Base-by-base conservation (phyloP, 768 basidiomycete genomes). In the Agrocybe praecox region DNA sequence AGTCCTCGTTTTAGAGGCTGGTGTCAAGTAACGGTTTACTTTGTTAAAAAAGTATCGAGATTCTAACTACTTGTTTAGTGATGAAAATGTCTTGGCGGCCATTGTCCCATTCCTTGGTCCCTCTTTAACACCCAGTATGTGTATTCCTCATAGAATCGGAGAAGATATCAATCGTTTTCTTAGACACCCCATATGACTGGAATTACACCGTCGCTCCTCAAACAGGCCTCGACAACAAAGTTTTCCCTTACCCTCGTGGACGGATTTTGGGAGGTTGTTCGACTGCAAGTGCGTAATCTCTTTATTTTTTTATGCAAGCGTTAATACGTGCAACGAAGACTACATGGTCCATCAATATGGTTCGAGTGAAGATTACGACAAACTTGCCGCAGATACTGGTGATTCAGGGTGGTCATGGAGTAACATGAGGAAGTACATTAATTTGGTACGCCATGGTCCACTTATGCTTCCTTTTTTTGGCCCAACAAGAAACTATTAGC, bases 1-100 rank as follows among this genome's bases (percentile, higher is more conserved):
- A 1, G 83, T 86, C 0, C 70, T 84, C 12, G 65, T 87, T 5
- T 66, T 86, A 8, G 85, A 87, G 63, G 79, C 83, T 0, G 85
- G 85, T 53, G 26, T 60, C 19, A 46, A 45, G 49, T 40, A 32
- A 15, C 6, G 48, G 34, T n/a, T 12, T 45, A 32, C 22, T 15
- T 19, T 23, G 7, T 51, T 23, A 21, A 49, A 18, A 36, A 22
- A 11, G n/a, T 26, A n/a, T 33, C 19, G 6, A 15, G 7, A n/a
- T 15, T 36, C 18, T n/a, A 49, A 15, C 44, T 33, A 23, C 43
- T 22, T 3, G 1, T 33, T 49, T 34, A 69, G 68, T 55, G 63
- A 69, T 49, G 58, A 65, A 48, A 56, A 56, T 23, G 66, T 65
- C 8, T 23, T 65, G 12, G 60, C 66, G 19, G 65, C 58, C 2